Evolutionary conservation across 257 asterid genomes (phyloP).

Genomic region (Haberlea rhodopensis): DNA sequence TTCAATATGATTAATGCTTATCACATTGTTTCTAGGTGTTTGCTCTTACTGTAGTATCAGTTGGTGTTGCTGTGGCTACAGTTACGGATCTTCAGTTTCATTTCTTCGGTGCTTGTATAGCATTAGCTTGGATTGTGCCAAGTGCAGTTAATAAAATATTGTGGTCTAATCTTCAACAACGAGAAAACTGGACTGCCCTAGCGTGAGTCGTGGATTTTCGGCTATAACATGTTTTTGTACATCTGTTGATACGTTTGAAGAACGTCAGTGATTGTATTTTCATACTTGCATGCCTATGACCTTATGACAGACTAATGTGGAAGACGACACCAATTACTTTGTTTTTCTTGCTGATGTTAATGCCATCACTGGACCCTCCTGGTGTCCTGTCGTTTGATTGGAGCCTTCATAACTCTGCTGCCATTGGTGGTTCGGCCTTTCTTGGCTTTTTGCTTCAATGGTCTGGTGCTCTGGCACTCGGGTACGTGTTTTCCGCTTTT

Average conservation of each 20-base stretch:
- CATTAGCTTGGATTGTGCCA: constrained; percentile 91
- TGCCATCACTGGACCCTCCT: constrained; percentile 98
- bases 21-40: constrained; percentile 52
- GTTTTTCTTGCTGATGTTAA: constrained; percentile 81
- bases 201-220: constrained; percentile 50
- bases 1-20: constrained; percentile 10
- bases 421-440: constrained; percentile 74
- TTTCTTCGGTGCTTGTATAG: constrained; percentile 90
- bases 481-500: constrained; percentile 46
- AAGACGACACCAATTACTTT: constrained; percentile 90
- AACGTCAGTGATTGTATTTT: not conserved
- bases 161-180: constrained; percentile 96
- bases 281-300: constrained; percentile 1
- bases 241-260: constrained; percentile 11
- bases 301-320: constrained; percentile 85
- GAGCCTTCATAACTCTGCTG: constrained; percentile 53
- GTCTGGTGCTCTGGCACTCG: constrained; percentile 99
- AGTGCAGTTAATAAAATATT: constrained; percentile 89
- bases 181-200: constrained; percentile 90
- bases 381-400: constrained; percentile 77
- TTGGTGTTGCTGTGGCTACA: constrained; percentile 90
- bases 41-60: constrained; percentile 79
- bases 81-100: constrained; percentile 95
- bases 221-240: constrained; percentile 1
- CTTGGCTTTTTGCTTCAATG: constrained; percentile 97